Conservation (phyloP, 1,284 basidiomycete species). For the Phellopilus nigrolimitatus region DNA sequence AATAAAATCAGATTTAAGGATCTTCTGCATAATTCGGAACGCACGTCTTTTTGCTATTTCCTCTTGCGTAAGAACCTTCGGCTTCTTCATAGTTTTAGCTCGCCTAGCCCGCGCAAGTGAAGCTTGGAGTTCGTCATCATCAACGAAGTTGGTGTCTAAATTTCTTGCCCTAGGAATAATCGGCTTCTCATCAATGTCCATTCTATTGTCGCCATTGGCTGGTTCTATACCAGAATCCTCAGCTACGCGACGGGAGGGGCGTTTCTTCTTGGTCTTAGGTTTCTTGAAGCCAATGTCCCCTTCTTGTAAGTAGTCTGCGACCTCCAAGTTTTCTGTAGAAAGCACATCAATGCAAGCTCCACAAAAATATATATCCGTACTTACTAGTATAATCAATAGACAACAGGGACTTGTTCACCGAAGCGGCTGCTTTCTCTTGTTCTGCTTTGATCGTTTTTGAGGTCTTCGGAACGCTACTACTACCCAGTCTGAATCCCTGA, state of each 20-base stretch:
- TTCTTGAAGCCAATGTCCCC: constrained; percentile 94
- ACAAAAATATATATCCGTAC: constrained; percentile 28
- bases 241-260: constrained; percentile 65
- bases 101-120: constrained; percentile 84
- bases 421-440: constrained; percentile 49
- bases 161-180: constrained; percentile 59
- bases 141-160: constrained; percentile 85
- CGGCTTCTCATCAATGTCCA: constrained; percentile 76
- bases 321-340: constrained; percentile 77
- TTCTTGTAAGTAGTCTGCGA: constrained; percentile 85
- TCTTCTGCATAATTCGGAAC: constrained; percentile 28
- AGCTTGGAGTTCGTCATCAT: constrained; percentile 97
- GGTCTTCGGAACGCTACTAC: constrained; percentile 40
- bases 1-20: constrained; percentile 19
- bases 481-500: constrained; percentile 78
- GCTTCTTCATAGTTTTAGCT: constrained; percentile 68
- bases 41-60: constrained; percentile 77
- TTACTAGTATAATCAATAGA: constrained; percentile 89
- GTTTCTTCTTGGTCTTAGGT: constrained; percentile 92
- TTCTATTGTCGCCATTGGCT: constrained; percentile 44
- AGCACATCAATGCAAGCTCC: constrained; percentile 12
- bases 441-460: constrained; percentile 39
- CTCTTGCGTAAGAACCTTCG: constrained; percentile 78
- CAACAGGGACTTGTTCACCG: constrained; percentile 77
- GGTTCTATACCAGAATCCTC: constrained; percentile 53